A percentile compares a stretch with the other conserved stretches of the same genome.
Evolutionary conservation across 2,329 filamentous ascomycete genomes (phyloP).

Genomic region (Phyllosticta citrichinensis): DNA sequence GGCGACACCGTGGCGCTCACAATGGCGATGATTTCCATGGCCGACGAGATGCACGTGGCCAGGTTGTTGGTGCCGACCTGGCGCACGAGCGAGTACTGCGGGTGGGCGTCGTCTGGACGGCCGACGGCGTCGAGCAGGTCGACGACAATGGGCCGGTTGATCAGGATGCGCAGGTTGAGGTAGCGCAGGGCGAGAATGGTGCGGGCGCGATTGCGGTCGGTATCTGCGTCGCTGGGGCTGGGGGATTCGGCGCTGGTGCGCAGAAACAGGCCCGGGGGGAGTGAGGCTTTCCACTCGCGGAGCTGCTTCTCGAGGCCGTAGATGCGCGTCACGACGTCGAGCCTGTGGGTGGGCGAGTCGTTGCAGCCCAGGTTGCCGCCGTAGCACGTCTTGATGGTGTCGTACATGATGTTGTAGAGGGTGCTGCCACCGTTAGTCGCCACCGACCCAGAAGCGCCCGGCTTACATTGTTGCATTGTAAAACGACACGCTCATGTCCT

Average conservation of each 20-base stretch:
- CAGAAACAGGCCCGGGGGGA: conserved; percentile 22
- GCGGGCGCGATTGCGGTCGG: conserved; percentile 24
- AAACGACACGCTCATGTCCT: conserved; percentile 16
- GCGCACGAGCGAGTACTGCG: conserved; percentile 17
- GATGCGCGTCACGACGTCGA: conserved; percentile 21
- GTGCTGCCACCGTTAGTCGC: conserved; percentile 15
- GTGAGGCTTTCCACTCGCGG: conserved; percentile 26
- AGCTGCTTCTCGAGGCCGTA: conserved; percentile 32
- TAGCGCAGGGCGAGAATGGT: conserved; percentile 37
- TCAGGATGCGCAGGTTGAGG: conserved; percentile 31
- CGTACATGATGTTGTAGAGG: conserved; percentile 23
- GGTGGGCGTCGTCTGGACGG: conserved; percentile 8
- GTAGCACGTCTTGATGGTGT: conserved; percentile 19
- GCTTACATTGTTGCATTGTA: conserved; percentile 27
- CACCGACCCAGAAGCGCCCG: background rate
- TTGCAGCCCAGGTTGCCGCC: conserved; percentile 33
- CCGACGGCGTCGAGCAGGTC: conserved; percentile 24
- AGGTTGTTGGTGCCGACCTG: conserved; percentile 26
- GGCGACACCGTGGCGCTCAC: conserved; percentile 19
- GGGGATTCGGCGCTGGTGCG: background rate
- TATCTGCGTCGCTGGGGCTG: background rate
- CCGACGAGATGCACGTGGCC: conserved; percentile 24
- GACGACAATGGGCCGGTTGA: conserved; percentile 33
- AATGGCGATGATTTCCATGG: conserved; percentile 27
- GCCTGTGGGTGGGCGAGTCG: conserved; percentile 10